Evolutionary conservation across 2,329 filamentous ascomycete genomes (phyloP).

Genomic region (Penicillium sp.): DNA sequence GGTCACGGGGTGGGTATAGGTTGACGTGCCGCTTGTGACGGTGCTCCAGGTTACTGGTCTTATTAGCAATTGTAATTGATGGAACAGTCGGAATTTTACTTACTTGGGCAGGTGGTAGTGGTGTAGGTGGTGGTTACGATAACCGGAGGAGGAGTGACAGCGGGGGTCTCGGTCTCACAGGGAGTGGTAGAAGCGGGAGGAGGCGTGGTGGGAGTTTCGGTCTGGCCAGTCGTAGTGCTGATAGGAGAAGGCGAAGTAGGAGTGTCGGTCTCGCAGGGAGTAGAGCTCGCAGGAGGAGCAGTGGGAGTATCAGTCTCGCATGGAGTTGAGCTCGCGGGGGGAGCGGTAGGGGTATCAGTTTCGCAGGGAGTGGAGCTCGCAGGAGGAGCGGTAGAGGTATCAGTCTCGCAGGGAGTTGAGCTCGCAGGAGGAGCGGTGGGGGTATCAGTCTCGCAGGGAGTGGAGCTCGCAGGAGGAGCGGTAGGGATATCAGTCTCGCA

Average conservation of each 20-base stretch:
- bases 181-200: constrained; percentile 7
- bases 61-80: constrained; percentile 11
- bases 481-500: too few relatives aligned
- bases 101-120: constrained; percentile 35
- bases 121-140: constrained; percentile 25
- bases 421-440: too few relatives aligned
- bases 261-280: constrained; percentile 13
- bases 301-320: neutral
- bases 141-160: constrained; percentile 11
- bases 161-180: constrained; percentile 2
- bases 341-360: neutral
- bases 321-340: neutral
- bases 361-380: too few relatives aligned
- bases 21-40: constrained; percentile 22
- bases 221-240: constrained; percentile 5
- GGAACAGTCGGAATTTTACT: neutral
- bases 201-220: neutral
- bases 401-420: too few relatives aligned
- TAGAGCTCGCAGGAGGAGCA: constrained; percentile 1
- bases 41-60: constrained; percentile 24
- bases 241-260: constrained; percentile 1
- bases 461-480: too few relatives aligned
- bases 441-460: too few relatives aligned
- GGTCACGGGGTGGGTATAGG: constrained; percentile 25
- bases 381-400: too few relatives aligned